phyloP scores from a whole-genome alignment of 306 rosid genomes.

The Casuarina glauca region DNA sequence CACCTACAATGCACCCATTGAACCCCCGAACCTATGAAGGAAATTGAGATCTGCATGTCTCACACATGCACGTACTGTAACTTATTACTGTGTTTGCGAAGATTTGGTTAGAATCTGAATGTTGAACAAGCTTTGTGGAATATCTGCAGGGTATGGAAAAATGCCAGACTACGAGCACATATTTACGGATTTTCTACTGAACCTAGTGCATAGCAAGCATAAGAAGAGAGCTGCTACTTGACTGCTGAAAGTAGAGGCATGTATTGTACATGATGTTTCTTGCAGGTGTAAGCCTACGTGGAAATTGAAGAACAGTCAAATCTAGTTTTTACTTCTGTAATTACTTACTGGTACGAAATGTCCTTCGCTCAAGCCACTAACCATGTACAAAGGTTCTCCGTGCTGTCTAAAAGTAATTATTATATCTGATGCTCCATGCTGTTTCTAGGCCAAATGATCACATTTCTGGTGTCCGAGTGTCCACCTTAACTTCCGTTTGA shows the following conservation, averaged over 20 bases:
- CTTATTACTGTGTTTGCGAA: not conserved
- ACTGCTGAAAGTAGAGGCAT: conserved; percentile 17
- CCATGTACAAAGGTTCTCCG: conserved; percentile 25
- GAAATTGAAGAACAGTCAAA: conserved; percentile 12
- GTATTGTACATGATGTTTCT: conserved; percentile 7
- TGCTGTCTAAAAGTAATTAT: conserved; percentile 15
- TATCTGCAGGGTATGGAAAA: conserved; percentile 45
- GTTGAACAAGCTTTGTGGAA: conserved; percentile 1
- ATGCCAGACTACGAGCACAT: conserved; percentile 53
- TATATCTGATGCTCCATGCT: not conserved
- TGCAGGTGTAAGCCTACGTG: conserved; percentile 20
- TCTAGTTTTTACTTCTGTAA: conserved; percentile 14
- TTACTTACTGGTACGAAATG: conserved; percentile 25
- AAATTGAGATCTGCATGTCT: not conserved
- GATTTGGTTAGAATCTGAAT: not conserved
- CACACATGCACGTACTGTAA: not conserved
- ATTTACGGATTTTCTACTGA: conserved; percentile 53
- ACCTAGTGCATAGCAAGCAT: conserved; percentile 46
- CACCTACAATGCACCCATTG: not conserved
- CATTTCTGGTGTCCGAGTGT: not conserved
- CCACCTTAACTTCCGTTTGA: not conserved
- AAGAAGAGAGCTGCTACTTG: conserved; percentile 36
- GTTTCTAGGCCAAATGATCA: conserved; percentile 7
- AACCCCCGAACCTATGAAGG: not conserved
- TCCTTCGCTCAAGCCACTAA: conserved; percentile 27